A percentile compares a stretch with the other conserved stretches of the same genome.
phyloP scores from a whole-genome alignment of 2,329 filamentous ascomycete genomes.

The Phoma sp. region DNA sequence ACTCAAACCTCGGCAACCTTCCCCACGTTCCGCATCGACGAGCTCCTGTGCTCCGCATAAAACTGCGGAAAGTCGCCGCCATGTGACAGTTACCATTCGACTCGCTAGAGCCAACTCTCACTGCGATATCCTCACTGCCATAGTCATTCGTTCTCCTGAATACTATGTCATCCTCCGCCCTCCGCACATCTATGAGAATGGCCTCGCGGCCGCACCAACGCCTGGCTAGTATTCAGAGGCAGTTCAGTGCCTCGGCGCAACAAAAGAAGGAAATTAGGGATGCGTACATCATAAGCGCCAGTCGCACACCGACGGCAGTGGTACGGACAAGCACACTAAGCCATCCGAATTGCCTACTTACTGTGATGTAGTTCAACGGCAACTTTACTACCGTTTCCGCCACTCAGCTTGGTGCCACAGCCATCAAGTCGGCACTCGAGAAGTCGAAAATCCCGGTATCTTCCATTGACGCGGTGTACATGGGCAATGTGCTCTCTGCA shows the following conservation, averaged over 20 bases:
- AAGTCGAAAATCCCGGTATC: slow-evolving; percentile 83
- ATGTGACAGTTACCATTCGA: slow-evolving; percentile 38
- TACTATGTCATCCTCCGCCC: slow-evolving; percentile 40
- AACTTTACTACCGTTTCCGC: slow-evolving; percentile 82
- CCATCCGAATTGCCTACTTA: slow-evolving; percentile 3
- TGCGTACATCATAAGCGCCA: slow-evolving; percentile 90
- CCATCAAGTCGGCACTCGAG: slow-evolving; percentile 87
- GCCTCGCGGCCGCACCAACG: slow-evolving; percentile 46
- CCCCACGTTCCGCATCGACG: slow-evolving; percentile 36
- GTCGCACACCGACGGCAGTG: slow-evolving; percentile 88
- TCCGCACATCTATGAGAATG: slow-evolving; percentile 44
- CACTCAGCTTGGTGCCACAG: slow-evolving; percentile 85
- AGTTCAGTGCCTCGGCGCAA: slow-evolving; percentile 43
- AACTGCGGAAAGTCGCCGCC: slow-evolving; percentile 31
- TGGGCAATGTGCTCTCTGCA: slow-evolving; percentile 92
- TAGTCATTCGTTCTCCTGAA: not conserved
- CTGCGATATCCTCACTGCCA: slow-evolving; percentile 7
- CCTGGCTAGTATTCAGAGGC: slow-evolving; percentile 45
- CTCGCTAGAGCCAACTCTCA: slow-evolving; percentile 29
- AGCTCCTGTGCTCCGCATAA: slow-evolving; percentile 24
- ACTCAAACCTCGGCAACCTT: slow-evolving; percentile 33
- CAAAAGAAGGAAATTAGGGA: slow-evolving; percentile 74
- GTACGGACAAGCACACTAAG: slow-evolving; percentile 53
- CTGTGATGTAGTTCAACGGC: slow-evolving; percentile 83
- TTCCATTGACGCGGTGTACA: slow-evolving; percentile 91